phyloP scores from a whole-genome alignment of 2,329 filamentous ascomycete species.

The Periconia digitata region DNA sequence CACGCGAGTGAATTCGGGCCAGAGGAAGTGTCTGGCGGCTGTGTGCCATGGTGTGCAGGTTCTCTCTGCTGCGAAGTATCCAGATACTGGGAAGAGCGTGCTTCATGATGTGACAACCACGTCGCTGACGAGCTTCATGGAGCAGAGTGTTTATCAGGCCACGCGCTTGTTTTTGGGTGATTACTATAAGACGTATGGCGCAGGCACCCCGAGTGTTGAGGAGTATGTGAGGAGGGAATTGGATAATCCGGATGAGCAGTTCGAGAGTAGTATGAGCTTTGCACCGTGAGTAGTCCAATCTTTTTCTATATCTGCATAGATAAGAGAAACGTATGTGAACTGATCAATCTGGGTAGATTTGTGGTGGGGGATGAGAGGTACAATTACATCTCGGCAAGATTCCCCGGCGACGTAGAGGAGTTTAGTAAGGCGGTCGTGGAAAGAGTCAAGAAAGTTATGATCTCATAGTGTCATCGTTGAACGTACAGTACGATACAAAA shows the following conservation, averaged over 20 bases:
- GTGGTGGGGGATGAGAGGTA: neutral
- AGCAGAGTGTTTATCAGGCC: neutral
- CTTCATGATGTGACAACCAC: neutral
- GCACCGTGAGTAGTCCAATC: neutral
- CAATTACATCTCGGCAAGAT: neutral
- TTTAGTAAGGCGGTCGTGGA: neutral
- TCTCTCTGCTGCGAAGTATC: neutral
- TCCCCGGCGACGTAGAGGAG: neutral
- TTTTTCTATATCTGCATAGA: neutral
- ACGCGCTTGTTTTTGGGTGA: neutral
- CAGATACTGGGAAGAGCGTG: neutral
- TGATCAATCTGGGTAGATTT: neutral
- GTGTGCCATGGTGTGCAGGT: neutral
- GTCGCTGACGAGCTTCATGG: neutral
- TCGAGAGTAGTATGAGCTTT: neutral
- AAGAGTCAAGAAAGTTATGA: neutral
- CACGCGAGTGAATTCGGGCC: neutral
- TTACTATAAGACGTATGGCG: conserved; percentile 2
- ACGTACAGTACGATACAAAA: neutral
- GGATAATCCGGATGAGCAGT: neutral
- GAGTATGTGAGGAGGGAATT: neutral
- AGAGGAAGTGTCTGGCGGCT: neutral
- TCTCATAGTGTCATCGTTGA: neutral
- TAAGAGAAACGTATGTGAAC: neutral
- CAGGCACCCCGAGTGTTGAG: neutral